These are phyloP conservation scores for Aspergillus spinulosporus DNA, from an alignment of 2,329 filamentous ascomycete species.

Conservation along the genomic window DNA sequence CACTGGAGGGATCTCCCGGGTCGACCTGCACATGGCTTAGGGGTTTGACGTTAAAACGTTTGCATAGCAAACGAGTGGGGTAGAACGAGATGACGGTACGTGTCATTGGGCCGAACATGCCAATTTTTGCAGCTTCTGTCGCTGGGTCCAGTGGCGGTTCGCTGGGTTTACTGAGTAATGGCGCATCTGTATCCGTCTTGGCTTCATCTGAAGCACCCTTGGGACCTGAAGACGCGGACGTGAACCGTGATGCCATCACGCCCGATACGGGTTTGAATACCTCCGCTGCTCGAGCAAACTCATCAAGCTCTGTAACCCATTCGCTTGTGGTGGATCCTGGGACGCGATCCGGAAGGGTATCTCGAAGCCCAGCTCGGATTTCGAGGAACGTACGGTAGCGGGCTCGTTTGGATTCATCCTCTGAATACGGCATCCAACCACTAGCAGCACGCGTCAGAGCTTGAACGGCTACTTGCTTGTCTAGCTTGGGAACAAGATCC, in stretches of 20 bases:
- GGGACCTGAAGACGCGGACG: constrained; percentile 54
- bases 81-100: constrained; percentile 70
- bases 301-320: constrained; percentile 74
- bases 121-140: constrained; percentile 80
- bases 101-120: constrained; percentile 92
- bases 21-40: constrained; percentile 67
- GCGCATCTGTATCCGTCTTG: constrained; percentile 28
- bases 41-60: constrained; percentile 84
- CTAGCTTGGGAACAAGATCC: constrained; percentile 62
- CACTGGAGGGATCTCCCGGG: constrained; percentile 36
- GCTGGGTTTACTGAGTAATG: constrained; percentile 50
- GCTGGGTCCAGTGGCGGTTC: constrained; percentile 71
- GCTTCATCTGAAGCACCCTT: constrained; percentile 41
- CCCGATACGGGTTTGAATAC: constrained; percentile 92
- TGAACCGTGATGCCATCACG: constrained; percentile 94
- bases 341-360: constrained; percentile 58
- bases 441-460: constrained; percentile 65
- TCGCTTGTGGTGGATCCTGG: constrained; percentile 62
- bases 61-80: constrained; percentile 84
- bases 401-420: constrained; percentile 74
- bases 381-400: constrained; percentile 83
- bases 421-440: constrained; percentile 79
- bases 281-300: constrained; percentile 72
- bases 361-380: constrained; percentile 64
- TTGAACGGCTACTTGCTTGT: constrained; percentile 66